These are phyloP conservation scores for Ambrosiella cleistominuta DNA, from an alignment of 2,329 filamentous ascomycete species.

Conservation along the genomic window DNA sequence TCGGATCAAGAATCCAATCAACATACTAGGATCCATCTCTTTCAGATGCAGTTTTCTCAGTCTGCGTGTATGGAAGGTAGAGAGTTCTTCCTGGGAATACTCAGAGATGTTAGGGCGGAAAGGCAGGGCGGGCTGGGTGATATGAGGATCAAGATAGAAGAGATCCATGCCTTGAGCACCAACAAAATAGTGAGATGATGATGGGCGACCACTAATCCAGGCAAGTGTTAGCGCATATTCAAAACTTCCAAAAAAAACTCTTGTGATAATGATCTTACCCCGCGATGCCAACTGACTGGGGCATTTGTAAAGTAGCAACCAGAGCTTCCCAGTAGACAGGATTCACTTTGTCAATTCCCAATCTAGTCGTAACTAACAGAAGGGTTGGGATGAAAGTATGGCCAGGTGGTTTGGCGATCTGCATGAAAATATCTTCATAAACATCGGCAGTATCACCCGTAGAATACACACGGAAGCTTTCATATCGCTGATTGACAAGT, in stretches of 20 bases:
- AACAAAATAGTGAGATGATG: slow-evolving; percentile 56
- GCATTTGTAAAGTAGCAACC: slow-evolving; percentile 65
- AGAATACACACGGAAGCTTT: slow-evolving; percentile 63
- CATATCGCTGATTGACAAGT: slow-evolving; percentile 48
- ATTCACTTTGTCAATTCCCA: slow-evolving; percentile 89
- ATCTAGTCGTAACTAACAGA: slow-evolving; percentile 69
- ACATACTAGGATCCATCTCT: slow-evolving; percentile 96
- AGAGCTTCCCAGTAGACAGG: slow-evolving; percentile 92
- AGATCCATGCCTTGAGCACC: slow-evolving; percentile 52
- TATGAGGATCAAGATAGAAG: slow-evolving; percentile 91
- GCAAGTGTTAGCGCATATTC: slow-evolving; percentile 3
- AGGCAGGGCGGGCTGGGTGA: slow-evolving; percentile 56
- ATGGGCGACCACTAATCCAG: slow-evolving; percentile 61
- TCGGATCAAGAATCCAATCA: slow-evolving; percentile 79
- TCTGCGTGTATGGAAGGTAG: slow-evolving; percentile 73
- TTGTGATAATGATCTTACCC: slow-evolving; percentile 40
- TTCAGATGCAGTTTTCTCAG: slow-evolving; percentile 66
- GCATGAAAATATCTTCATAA: slow-evolving; percentile 75
- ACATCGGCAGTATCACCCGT: slow-evolving; percentile 83
- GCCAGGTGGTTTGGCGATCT: slow-evolving; percentile 51
- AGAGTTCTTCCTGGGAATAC: slow-evolving; percentile 56
- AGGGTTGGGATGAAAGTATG: slow-evolving; percentile 63
- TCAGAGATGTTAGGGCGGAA: slow-evolving; percentile 37
- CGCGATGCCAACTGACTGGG: slow-evolving; percentile 89
- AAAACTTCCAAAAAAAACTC: background rate